Percentiles rank a stretch among this genome's conserved stretches.
Conservation (phyloP, 1,284 basidiomycete genomes). For the Trichosporon faecale region DNA sequence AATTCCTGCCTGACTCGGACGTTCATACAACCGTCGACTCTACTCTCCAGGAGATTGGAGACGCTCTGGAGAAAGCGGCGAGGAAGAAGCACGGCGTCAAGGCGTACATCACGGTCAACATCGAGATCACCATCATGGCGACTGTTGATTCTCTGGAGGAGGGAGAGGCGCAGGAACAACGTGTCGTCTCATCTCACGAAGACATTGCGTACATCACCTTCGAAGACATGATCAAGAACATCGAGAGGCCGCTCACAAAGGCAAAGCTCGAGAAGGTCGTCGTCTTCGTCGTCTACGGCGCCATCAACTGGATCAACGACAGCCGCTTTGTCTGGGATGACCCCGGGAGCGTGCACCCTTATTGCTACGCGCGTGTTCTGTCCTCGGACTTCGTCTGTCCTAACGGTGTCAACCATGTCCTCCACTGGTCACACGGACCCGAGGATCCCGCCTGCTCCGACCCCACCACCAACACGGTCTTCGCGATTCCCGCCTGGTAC, state of each 20-base stretch:
- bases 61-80: neutral
- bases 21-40: neutral
- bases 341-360: too few species aligned
- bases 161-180: neutral
- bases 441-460: neutral
- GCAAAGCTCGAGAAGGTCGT: too few species aligned
- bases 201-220: too few species aligned
- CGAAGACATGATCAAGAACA: too few species aligned
- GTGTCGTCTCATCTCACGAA: too few species aligned
- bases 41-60: neutral
- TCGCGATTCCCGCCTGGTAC: neutral
- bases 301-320: neutral
- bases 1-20: neutral
- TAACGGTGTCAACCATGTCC: neutral
- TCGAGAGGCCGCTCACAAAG: too few species aligned
- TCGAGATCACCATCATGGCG: neutral
- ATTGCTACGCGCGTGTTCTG: neutral
- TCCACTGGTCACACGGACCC: neutral
- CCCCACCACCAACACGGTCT: neutral
- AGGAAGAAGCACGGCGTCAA: neutral
- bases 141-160: neutral
- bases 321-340: neutral
- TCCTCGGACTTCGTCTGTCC: neutral
- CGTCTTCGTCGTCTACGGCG: neutral
- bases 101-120: neutral